These are phyloP conservation scores for Magnaporthiopsis poae DNA, from an alignment of 2,329 filamentous ascomycete species.

Conservation along the genomic window DNA sequence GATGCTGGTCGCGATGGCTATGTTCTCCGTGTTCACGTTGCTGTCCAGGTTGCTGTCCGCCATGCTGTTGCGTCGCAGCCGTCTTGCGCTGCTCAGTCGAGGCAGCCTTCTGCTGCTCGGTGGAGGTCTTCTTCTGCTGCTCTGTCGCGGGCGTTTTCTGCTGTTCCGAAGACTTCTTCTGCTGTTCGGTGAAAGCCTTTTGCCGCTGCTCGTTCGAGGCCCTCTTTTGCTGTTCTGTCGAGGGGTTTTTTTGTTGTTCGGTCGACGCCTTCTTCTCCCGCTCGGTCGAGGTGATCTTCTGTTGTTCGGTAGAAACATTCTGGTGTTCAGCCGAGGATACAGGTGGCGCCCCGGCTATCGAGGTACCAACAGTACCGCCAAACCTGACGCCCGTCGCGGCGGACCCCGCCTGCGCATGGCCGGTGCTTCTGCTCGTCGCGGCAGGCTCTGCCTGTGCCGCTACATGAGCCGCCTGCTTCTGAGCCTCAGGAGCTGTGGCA, in stretches of 20 bases:
- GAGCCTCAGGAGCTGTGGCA: not conserved
- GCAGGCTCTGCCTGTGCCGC: not conserved
- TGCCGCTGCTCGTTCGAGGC: too few relatives aligned
- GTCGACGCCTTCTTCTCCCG: too few relatives aligned
- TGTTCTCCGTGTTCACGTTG: not conserved
- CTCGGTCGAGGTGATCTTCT: too few relatives aligned
- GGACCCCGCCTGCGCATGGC: not conserved
- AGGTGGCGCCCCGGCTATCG: too few relatives aligned
- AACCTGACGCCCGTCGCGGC: not conserved
- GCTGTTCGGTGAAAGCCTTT: too few relatives aligned
- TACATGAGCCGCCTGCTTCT: not conserved
- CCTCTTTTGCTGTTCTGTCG: not conserved
- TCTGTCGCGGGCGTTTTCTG: too few relatives aligned
- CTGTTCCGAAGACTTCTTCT: not conserved
- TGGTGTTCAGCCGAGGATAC: too few relatives aligned
- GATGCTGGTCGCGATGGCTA: not conserved
- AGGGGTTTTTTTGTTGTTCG: not conserved
- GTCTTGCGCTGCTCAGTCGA: not conserved
- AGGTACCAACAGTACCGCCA: not conserved
- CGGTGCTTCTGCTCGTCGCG: not conserved
- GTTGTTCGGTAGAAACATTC: not conserved
- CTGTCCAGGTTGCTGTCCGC: not conserved
- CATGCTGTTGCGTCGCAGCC: not conserved
- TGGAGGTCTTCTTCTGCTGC: not conserved
- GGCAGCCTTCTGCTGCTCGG: too few relatives aligned